A percentile compares a stretch with the other conserved stretches of the same genome.
phyloP scores from a whole-genome alignment of 2,329 filamentous ascomycete species.

The Fusarium sp. region DNA sequence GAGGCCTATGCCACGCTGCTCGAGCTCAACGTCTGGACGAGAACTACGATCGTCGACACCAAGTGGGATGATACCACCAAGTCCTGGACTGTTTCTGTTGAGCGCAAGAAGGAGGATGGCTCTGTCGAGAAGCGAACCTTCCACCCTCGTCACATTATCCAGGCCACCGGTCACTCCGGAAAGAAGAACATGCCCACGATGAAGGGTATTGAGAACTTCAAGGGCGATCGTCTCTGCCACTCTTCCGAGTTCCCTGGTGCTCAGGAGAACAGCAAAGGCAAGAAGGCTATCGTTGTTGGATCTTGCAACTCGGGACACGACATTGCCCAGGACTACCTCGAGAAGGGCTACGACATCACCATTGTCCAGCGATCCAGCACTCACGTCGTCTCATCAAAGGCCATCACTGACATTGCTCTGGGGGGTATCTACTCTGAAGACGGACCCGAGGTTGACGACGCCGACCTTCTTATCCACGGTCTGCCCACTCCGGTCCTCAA shows the following conservation, averaged over 20 bases:
- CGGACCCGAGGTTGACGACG: conserved; percentile 71
- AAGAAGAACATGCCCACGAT: conserved; percentile 71
- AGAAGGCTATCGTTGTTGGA: conserved; percentile 73
- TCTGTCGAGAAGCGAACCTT: conserved; percentile 63
- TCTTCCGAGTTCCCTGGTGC: conserved; percentile 70
- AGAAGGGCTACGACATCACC: conserved; percentile 74
- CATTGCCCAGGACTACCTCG: conserved; percentile 74
- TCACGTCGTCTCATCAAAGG: conserved; percentile 68
- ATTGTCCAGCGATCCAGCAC: conserved; percentile 77
- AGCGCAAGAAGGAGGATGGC: conserved; percentile 61
- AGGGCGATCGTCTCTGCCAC: conserved; percentile 70
- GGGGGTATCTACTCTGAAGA: conserved; percentile 61
- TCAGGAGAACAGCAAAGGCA: conserved; percentile 56
- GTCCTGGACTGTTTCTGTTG: conserved; percentile 66
- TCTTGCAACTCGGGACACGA: conserved; percentile 77
- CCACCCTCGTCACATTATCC: conserved; percentile 71
- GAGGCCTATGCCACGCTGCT: conserved; percentile 71
- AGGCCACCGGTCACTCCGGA: conserved; percentile 75
- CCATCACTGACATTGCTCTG: conserved; percentile 63
- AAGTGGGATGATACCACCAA: conserved; percentile 61
- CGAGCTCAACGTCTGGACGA: conserved; percentile 76
- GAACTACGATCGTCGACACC: conserved; percentile 58
- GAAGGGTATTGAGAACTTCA: conserved; percentile 66
- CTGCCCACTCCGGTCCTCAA: conserved; percentile 71
- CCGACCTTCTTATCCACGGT: conserved; percentile 69